Base-by-base conservation (phyloP, 169 alveolate species). In the Theileria parva region DNA sequence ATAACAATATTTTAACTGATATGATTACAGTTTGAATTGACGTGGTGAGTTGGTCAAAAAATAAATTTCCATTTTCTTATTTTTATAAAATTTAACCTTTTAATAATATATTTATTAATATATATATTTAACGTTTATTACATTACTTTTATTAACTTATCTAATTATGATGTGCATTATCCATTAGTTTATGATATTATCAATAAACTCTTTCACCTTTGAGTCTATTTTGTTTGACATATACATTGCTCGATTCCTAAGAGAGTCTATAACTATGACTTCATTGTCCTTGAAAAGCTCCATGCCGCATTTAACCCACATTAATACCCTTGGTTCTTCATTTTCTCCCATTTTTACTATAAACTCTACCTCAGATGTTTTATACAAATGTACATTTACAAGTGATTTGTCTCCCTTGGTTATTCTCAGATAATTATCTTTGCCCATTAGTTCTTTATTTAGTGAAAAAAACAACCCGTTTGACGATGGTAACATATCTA, bases 291-390 rank as follows among this genome's bases (percentile, higher is more conserved):
- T 59, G 37, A 21, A 61, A 17, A 57, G 28, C 3, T 61, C 71
- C 2, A 39, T 28, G 15, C 80, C 80, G 23, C 70, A 59, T n/a
- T 73, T 37, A 25, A 73, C 63, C 80, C 80, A 73, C 76, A 73
- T 30, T n/a, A 73, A 73, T 51, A 73, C 23, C 77, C 77, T 68
- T 73, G 53, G 53, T 21, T 44, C 32, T 13, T 67, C 80, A 30
- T 73, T 28, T 25, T 73, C 71, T 27, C 77, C 80, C 23, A 21
- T 32, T 30, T 61, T 57, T 2, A 73, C 77, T 2, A 73, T 21
- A 25, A 73, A 73, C 9, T 73, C 32, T 23, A 73, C 19, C 57
- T 39, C 80, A 19, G 23, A 51, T n/a, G 59, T 28, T 25, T 73
- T 73, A 21, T 37, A 19, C 57, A 73, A 53, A 12, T 73, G 28